A percentile compares a stretch with the other conserved stretches of the same genome.
Conservation (phyloP, 768 basidiomycete species). For the Tylopilus sp. region DNA sequence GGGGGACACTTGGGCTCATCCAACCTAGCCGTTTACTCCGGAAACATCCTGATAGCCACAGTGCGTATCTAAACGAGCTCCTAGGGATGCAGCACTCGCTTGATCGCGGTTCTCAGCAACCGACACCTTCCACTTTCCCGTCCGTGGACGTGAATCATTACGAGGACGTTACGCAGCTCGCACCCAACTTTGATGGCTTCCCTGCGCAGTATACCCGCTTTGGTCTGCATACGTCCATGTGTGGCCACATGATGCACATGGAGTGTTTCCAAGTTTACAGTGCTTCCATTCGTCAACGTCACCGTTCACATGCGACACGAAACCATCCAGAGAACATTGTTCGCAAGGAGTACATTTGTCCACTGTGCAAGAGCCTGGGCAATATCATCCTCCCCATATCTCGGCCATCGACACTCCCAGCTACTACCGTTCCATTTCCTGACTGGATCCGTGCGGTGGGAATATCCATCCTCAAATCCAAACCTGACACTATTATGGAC, state of each 20-base stretch:
- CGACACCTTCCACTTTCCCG: constrained; percentile 35
- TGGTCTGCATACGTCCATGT: constrained; percentile 83
- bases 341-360: constrained; percentile 93
- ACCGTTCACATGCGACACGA: constrained; percentile 82
- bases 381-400: constrained; percentile 89
- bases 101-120: constrained; percentile 45
- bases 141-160: constrained; percentile 19
- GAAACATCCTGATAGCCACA: constrained; percentile 65
- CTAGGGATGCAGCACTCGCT: constrained; percentile 60
- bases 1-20: constrained; percentile 82
- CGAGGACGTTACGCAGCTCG: constrained; percentile 35
- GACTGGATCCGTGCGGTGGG: constrained; percentile 91
- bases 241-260: constrained; percentile 96
- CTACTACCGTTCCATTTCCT: constrained; percentile 61
- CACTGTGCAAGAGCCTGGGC: constrained; percentile 93
- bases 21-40: constrained; percentile 87
- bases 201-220: constrained; percentile 71
- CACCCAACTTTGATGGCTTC: constrained; percentile 74
- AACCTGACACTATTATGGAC: constrained; percentile 69
- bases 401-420: constrained; percentile 40
- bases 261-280: constrained; percentile 92
- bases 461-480: constrained; percentile 83
- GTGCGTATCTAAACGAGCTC: constrained; percentile 65
- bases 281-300: constrained; percentile 80
- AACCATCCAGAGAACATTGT: constrained; percentile 95